Evolutionary conservation across 306 rosid genomes (phyloP), one percentile per base, ranked within the genome.

Genomic region (Arachis stenosperma): DNA sequence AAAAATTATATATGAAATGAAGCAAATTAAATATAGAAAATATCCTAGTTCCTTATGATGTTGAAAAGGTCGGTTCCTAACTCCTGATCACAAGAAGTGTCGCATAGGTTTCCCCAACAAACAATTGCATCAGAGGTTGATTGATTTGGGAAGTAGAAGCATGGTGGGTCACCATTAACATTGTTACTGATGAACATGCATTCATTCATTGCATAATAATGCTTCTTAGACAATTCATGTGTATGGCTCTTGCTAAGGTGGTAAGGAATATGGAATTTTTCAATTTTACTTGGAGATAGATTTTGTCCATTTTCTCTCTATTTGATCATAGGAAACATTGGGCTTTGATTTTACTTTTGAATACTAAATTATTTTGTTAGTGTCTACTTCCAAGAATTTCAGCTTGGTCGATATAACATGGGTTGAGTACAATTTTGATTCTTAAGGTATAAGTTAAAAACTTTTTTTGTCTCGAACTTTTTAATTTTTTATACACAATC

Each of bases 81-180:
- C 64, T 43, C 10, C 11, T 46, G 64, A 65, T 61, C 15, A 63
- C 15, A 75, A 73, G 43, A 56, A 57, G 33, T 67, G 67, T 79
- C 71, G 67, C 60, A 33, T 58, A 69, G 75, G 51, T 42, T 46
- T 36, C 22, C 56, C 50, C 48, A 51, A 80, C 47, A 51, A 80
- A 48, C 69, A 61, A 62, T 65, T 39, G 65, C 48, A 12, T 78
- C 46, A 37, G 30, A 62, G 50, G 70, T 73, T 69, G 77, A 77
- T 66, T 66, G 78, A 81, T 71, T 76, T 53, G n/a, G 39, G 67
- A 75, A 44, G 59, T 41, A 43, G 36, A 68, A 66, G 56, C 58
- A 36, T 78, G 82, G 80, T 78, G 86, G 77, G 80, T 50, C 80
- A 56, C 48, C 54, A 17, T 63, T 29, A 78, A 62, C 60, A 12